Conservation (phyloP, 2,329 filamentous ascomycete genomes). For the Aureobasidium sp. region DNA sequence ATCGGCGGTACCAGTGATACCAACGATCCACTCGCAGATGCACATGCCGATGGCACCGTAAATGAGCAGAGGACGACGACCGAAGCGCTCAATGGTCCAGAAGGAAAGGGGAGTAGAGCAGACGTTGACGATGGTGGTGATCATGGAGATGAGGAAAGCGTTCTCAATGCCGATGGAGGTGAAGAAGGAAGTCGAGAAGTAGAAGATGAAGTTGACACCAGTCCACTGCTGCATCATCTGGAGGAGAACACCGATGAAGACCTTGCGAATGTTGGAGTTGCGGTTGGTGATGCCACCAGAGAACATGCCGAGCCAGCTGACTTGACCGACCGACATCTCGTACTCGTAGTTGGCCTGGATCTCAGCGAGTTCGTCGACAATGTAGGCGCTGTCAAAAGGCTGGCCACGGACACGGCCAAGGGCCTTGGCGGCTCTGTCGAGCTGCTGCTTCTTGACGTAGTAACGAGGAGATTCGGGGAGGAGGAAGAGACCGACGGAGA, state of each 20-base stretch:
- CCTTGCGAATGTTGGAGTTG: constrained; percentile 45
- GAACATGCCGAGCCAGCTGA: constrained; percentile 61
- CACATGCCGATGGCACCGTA: constrained; percentile 75
- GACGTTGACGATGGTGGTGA: constrained; percentile 87
- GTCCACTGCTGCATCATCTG: constrained; percentile 55
- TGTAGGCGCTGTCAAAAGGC: constrained; percentile 61
- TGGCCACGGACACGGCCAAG: constrained; percentile 70
- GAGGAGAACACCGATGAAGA: constrained; percentile 39
- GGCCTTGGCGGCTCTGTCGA: constrained; percentile 57
- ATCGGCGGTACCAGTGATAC: constrained; percentile 50
- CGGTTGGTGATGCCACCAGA: constrained; percentile 46
- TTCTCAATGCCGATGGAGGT: constrained; percentile 66
- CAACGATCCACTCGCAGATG: constrained; percentile 78
- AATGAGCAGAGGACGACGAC: constrained; percentile 73
- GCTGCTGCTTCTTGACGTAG: constrained; percentile 69
- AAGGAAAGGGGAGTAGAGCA: constrained; percentile 80
- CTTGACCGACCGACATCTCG: constrained; percentile 61
- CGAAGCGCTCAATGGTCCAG: constrained; percentile 75
- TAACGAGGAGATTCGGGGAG: constrained; percentile 81
- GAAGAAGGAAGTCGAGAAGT: constrained; percentile 73
- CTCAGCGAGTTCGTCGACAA: constrained; percentile 73
- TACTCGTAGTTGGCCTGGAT: constrained; percentile 86
- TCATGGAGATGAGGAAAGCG: constrained; percentile 74
- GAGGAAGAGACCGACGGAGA: constrained; percentile 62
- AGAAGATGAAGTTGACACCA: constrained; percentile 86